These are phyloP conservation scores for Babesia caballi DNA, from an alignment of 169 alveolate species.

Conservation along the genomic window DNA sequence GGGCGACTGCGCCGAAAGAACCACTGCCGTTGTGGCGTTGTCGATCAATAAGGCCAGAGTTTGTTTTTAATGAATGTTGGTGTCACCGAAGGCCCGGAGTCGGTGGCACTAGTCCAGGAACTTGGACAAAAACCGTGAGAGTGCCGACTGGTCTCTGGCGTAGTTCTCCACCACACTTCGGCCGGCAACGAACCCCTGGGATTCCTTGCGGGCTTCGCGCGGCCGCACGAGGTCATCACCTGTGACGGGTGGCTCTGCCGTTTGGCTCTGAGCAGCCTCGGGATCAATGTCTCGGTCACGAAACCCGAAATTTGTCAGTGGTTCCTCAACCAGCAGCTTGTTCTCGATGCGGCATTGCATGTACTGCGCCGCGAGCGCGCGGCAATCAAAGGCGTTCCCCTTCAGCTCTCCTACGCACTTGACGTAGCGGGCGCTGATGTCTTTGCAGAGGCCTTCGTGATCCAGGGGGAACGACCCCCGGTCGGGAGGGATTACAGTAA, in stretches of 20 bases:
- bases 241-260: not conserved
- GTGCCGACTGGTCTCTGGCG: slow-evolving; percentile 26
- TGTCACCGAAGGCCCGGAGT: too few relatives aligned
- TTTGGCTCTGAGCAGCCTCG: not conserved
- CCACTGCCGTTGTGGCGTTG: too few relatives aligned
- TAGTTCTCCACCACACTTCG: slow-evolving; percentile 39
- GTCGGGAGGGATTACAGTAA: slow-evolving; percentile 66
- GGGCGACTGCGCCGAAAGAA: not conserved
- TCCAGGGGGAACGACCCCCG: slow-evolving; percentile 73
- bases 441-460: slow-evolving; percentile 66
- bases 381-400: slow-evolving; percentile 60
- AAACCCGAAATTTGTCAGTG: slow-evolving; percentile 49
- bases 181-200: slow-evolving; percentile 54
- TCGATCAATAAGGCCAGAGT: too few relatives aligned
- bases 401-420: slow-evolving; percentile 33
- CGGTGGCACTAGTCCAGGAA: slow-evolving; percentile 19
- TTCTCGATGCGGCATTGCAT: slow-evolving; percentile 66
- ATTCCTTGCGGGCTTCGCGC: slow-evolving; percentile 41
- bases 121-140: slow-evolving; percentile 41
- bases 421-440: slow-evolving; percentile 25
- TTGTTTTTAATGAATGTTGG: too few relatives aligned
- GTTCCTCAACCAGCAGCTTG: slow-evolving; percentile 48
- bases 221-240: slow-evolving; percentile 13
- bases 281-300: slow-evolving; percentile 32
- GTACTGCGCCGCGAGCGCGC: slow-evolving; percentile 52